Evolutionary conservation across 352 stramenopile genomes (phyloP), one percentile per base, ranked within the genome.

Genomic region (Thraustochytrium sp.): DNA sequence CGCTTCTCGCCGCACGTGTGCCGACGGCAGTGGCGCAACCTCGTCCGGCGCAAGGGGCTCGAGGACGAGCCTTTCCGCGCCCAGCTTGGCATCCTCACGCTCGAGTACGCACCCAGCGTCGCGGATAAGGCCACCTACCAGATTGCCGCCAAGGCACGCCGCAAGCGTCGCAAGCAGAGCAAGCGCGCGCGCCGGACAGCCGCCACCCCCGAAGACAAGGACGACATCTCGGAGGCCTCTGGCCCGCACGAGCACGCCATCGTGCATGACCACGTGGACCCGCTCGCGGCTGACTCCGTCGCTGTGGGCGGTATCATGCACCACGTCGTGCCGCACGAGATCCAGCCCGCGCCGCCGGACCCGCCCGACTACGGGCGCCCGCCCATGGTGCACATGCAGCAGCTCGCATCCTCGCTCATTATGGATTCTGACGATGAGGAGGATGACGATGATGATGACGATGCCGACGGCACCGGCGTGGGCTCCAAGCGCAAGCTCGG

Each of bases 341-440:
- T n/a, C n/a, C n/a, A n/a, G n/a, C n/a, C n/a, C n/a, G n/a, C n/a
- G n/a, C n/a, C n/a, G n/a, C n/a, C n/a, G n/a, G n/a, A n/a, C n/a
- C n/a, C n/a, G n/a, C n/a, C n/a, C n/a, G n/a, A n/a, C n/a, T n/a
- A n/a, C n/a, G n/a, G n/a, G n/a, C n/a, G n/a, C n/a, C n/a, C n/a
- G n/a, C n/a, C n/a, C n/a, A n/a, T n/a, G n/a, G n/a, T n/a, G n/a
- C n/a, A n/a, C n/a, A n/a, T n/a, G n/a, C n/a, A n/a, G n/a, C n/a
- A n/a, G n/a, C n/a, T n/a, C n/a, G n/a, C n/a, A n/a, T n/a, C n/a
- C n/a, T n/a, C n/a, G n/a, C 40, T 72, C 36, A 72, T 72, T 44
- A 72, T 72, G 59, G 59, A 72, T 46, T 72, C 59, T 1, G 59
- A 72, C 8, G 54, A 63, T 63, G 54, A 63, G 36, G 59, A 72